These are phyloP conservation scores for Populus hybrid DNA, from an alignment of 441 rosid species.

Conservation along the genomic window DNA sequence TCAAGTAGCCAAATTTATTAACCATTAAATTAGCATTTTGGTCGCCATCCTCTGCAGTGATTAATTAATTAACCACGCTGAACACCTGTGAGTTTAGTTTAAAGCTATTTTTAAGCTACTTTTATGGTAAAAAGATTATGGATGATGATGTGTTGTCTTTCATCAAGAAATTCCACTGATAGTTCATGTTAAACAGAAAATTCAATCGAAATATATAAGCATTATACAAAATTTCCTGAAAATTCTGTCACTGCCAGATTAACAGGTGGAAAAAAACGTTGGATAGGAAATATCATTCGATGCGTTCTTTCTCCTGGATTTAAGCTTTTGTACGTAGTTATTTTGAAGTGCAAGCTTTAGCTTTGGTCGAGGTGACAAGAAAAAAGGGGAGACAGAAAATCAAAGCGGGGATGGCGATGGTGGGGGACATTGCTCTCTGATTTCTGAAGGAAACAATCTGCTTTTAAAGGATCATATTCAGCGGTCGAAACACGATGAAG, in stretches of 20 bases:
- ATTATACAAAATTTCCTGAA: neutral
- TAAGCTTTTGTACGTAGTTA: neutral
- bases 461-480: neutral
- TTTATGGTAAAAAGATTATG: neutral
- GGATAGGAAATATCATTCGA: neutral
- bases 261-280: neutral
- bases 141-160: neutral
- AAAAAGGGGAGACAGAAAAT: slow-evolving; percentile 18
- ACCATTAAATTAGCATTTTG: neutral
- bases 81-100: neutral
- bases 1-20: neutral
- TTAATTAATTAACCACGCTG: neutral
- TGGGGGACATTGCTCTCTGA: neutral
- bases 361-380: neutral
- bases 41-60: neutral
- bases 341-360: neutral
- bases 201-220: neutral
- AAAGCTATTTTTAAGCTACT: neutral
- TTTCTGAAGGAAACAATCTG: slow-evolving; percentile 10
- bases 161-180: neutral
- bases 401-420: slow-evolving; percentile 22
- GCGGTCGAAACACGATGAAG: neutral
- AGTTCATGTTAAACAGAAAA: neutral
- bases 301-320: neutral
- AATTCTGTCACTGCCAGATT: neutral